A percentile compares a stretch with the other conserved stretches of the same genome.
Conservation (phyloP, 441 rosid genomes). For the Gossypium schwendimanii region DNA sequence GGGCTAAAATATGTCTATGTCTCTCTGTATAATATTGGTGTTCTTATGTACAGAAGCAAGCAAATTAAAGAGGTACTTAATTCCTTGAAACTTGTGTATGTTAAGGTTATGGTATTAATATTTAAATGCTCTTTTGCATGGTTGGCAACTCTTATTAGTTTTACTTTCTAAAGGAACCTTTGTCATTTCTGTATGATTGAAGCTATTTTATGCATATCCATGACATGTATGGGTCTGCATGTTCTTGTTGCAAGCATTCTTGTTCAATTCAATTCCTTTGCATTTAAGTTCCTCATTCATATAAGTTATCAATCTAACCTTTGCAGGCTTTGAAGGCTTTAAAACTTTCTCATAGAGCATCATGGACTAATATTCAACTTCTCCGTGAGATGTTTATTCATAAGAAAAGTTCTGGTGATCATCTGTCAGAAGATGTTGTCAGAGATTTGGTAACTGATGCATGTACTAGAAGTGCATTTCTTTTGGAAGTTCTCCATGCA, state of each 20-base stretch:
- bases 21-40: slow-evolving; percentile 61
- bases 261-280: slow-evolving; percentile 4
- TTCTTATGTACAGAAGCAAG: slow-evolving; percentile 60
- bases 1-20: slow-evolving; percentile 55
- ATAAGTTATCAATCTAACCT: slow-evolving; percentile 13
- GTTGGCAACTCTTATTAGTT: not conserved
- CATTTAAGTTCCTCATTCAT: slow-evolving; percentile 6
- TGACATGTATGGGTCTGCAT: not conserved
- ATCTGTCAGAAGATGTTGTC: slow-evolving; percentile 51
- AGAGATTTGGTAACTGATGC: slow-evolving; percentile 51
- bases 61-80: slow-evolving; percentile 61
- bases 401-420: slow-evolving; percentile 27
- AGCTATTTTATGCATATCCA: not conserved
- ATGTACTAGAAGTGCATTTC: slow-evolving; percentile 56
- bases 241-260: not conserved
- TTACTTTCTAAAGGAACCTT: not conserved
- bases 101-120: not conserved
- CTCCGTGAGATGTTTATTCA: slow-evolving; percentile 38
- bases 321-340: slow-evolving; percentile 83
- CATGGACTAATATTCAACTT: slow-evolving; percentile 57
- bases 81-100: not conserved
- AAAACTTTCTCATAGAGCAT: slow-evolving; percentile 63
- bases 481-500: slow-evolving; percentile 72
- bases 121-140: not conserved
- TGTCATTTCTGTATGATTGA: not conserved